Conservation (phyloP, 2,329 filamentous ascomycete genomes). For the Penicillium sp. region DNA sequence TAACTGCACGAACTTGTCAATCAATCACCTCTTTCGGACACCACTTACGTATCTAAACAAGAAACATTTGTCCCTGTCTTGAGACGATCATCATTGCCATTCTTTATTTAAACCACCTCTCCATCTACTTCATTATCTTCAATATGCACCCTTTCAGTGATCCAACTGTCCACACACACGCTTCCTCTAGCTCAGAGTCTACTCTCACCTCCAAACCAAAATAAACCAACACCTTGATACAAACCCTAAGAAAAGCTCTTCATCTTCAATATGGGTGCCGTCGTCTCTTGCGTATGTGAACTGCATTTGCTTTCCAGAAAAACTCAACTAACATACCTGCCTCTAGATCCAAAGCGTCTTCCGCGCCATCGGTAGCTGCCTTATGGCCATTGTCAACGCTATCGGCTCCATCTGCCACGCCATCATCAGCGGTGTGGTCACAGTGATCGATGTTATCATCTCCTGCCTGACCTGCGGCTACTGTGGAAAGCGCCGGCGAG, state of each 20-base stretch:
- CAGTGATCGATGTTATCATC: constrained; percentile 66
- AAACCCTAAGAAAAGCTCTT: constrained; percentile 10
- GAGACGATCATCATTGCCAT: constrained; percentile 1
- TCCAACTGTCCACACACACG: constrained; percentile 28
- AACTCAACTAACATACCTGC: constrained; percentile 22
- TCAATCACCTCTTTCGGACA: constrained; percentile 22
- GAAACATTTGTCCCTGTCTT: neutral
- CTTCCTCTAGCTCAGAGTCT: constrained; percentile 30
- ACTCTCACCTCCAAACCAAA: constrained; percentile 16
- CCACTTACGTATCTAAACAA: constrained; percentile 19
- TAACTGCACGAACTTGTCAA: constrained; percentile 14
- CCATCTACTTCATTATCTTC: neutral
- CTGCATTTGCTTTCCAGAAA: constrained; percentile 10
- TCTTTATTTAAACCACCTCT: constrained; percentile 9
- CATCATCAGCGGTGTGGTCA: constrained; percentile 67
- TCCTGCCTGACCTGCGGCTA: constrained; percentile 58
- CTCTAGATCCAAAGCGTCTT: constrained; percentile 59
- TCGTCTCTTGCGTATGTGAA: constrained; percentile 75
- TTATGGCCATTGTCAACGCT: constrained; percentile 68
- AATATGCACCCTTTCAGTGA: constrained; percentile 34
- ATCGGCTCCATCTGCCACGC: constrained; percentile 65
- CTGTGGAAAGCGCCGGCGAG: constrained; percentile 32
- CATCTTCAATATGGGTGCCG: constrained; percentile 69
- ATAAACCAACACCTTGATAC: constrained; percentile 10
- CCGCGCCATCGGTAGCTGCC: constrained; percentile 62